phyloP scores from a whole-genome alignment of 495 filamentous ascomycete genomes.

The Tuber indicum region DNA sequence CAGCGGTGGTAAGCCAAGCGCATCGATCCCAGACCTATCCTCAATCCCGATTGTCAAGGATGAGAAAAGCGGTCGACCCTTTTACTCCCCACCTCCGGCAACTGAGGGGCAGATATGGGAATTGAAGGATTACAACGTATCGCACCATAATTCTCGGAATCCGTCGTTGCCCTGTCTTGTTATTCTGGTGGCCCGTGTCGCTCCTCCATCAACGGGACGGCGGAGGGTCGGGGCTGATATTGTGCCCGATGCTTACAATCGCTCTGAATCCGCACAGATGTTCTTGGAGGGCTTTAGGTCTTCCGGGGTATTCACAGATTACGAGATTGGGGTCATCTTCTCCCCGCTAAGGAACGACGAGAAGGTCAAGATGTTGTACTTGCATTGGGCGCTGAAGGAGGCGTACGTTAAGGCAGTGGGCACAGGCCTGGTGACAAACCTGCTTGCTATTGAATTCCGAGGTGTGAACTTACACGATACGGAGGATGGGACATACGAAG shows the following conservation, averaged over 20 bases:
- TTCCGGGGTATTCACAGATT: conserved; percentile 29
- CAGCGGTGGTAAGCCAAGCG: conserved; percentile 16
- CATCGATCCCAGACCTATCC: conserved; percentile 18
- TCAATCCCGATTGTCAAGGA: conserved; percentile 27
- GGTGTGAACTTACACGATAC: conserved; percentile 12
- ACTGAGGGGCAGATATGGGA: conserved; percentile 12
- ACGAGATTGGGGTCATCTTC: conserved; percentile 25
- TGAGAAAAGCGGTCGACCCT: conserved; percentile 30
- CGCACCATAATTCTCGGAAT: conserved; percentile 33
- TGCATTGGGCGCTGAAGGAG: conserved; percentile 41
- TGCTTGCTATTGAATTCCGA: conserved; percentile 35
- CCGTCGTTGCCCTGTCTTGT: conserved; percentile 20
- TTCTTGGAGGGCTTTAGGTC: conserved; percentile 34
- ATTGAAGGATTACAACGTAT: conserved; percentile 37
- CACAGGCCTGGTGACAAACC: conserved; percentile 34
- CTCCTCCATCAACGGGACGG: neutral
- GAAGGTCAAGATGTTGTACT: conserved; percentile 29
- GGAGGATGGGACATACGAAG: conserved; percentile 26
- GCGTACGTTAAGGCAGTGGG: conserved; percentile 42
- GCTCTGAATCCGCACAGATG: conserved; percentile 7
- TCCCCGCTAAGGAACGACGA: conserved; percentile 10
- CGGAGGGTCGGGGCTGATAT: conserved; percentile 37
- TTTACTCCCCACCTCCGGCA: conserved; percentile 13
- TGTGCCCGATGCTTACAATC: conserved; percentile 31
- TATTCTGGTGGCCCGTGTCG: conserved; percentile 20